Evolutionary conservation across 805 yeast genomes (phyloP), one percentile per base, ranked within the genome.

Genomic region (Ogataea nakhonphanomensis): DNA sequence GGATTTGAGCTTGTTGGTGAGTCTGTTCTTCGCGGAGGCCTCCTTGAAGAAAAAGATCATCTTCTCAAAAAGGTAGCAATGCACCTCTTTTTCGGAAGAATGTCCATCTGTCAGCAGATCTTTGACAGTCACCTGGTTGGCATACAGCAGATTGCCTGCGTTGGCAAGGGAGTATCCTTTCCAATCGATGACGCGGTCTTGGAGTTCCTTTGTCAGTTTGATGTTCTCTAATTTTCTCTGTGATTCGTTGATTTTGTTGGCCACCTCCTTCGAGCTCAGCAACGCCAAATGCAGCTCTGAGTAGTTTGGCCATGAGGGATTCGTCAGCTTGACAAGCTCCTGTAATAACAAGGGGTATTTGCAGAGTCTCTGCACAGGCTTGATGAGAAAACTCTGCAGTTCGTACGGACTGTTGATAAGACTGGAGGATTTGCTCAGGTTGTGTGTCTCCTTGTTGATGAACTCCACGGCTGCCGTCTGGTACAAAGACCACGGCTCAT

Each of bases 281-380:
- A 78, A 67, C 2, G 96, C 96, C 39, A 74, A 61, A 21, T 74
- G 67, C 23, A 91, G 67, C 59, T 91, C 98, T 45, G 73, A 76
- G 53, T 77, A 79, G 44, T 67, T 68, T 7, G 77, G 74, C 68
- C 73, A 69, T 12, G 63, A 58, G 10, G 60, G 58, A 26, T 79
- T 82, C 8, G 88, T 76, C 35, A 70, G 59, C 58, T 87, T 88
- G 36, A 86, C 60, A 38, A 93, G 69, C 57, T 87, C 93, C 53
- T 76, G 79, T 37, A 93, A 65, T 35, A 93, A 69, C 37, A 93
- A 66, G 2, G 98, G 99, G 62, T 93, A 93, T 60, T 90, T 87
- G 71, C 96, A 87, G n/a, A 93, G 73, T 48, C 99, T 76, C 67
- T 93, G 99, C 27, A 93, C 87, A 0, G 99, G 99, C 61, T 91